phyloP scores from a whole-genome alignment of 306 rosid genomes.

The Malus fusca region DNA sequence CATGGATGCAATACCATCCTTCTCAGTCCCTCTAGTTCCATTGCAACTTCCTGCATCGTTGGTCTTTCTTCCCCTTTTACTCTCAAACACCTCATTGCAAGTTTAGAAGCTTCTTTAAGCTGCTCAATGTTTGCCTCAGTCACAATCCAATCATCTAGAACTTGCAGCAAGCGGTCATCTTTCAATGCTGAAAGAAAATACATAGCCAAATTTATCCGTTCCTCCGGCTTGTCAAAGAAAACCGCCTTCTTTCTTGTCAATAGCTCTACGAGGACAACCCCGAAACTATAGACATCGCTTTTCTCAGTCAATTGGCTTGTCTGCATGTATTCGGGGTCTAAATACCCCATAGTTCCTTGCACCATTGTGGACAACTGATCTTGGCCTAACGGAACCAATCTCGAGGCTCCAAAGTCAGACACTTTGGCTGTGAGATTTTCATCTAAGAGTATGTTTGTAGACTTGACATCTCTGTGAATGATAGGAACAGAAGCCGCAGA shows the following conservation, averaged over 20 bases:
- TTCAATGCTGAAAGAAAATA: neutral
- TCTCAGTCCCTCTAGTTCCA: conserved; percentile 1
- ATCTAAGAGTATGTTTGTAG: conserved; percentile 14
- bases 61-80: conserved; percentile 8
- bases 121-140: neutral
- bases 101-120: neutral
- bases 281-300: conserved; percentile 25
- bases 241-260: conserved; percentile 4
- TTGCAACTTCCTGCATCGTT: neutral
- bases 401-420: neutral
- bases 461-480: conserved; percentile 19
- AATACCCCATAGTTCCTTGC: conserved; percentile 19
- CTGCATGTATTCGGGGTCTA: conserved; percentile 20
- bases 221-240: neutral
- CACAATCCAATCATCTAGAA: neutral
- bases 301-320: conserved; percentile 12
- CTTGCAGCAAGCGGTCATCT: neutral
- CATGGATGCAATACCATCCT: neutral
- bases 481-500: neutral
- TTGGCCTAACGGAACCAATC: neutral
- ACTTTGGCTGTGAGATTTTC: neutral
- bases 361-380: neutral
- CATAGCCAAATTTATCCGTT: neutral
- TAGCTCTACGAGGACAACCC: conserved; percentile 18
- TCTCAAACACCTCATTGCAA: neutral